These are phyloP conservation scores for Rhododendron henanense DNA, from an alignment of 148 eudicot genomes.

Conservation along the genomic window DNA sequence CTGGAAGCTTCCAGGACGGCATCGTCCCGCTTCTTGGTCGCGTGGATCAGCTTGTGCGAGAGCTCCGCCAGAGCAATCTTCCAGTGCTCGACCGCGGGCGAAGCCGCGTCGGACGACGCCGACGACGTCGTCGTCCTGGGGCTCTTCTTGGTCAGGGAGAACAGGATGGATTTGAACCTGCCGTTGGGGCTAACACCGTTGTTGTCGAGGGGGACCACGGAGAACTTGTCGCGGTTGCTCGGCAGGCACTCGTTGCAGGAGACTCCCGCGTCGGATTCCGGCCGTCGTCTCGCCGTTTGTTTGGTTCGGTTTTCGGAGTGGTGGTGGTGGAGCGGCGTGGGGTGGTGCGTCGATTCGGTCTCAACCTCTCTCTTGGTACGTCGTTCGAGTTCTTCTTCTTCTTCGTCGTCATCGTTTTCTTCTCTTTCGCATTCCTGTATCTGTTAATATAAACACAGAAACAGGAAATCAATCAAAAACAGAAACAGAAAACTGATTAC, in stretches of 20 bases:
- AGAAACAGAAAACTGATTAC: neutral
- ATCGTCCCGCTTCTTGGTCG: slow-evolving; percentile 67
- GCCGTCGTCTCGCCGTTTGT: slow-evolving; percentile 17
- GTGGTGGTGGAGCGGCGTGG: slow-evolving; percentile 49
- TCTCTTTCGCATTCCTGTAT: slow-evolving; percentile 60
- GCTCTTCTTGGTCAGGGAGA: slow-evolving; percentile 46
- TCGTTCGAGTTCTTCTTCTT: slow-evolving; percentile 28
- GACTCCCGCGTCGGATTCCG: slow-evolving; percentile 23
- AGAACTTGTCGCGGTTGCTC: slow-evolving; percentile 50
- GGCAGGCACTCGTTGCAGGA: slow-evolving; percentile 88
- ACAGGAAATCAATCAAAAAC: neutral
- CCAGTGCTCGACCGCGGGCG: slow-evolving; percentile 53
- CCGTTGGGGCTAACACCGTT: slow-evolving; percentile 45
- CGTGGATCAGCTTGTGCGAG: slow-evolving; percentile 62
- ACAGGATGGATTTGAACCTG: slow-evolving; percentile 53
- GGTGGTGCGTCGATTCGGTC: slow-evolving; percentile 27
- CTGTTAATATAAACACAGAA: slow-evolving; percentile 30
- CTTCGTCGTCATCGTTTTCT: slow-evolving; percentile 65
- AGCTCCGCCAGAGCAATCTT: slow-evolving; percentile 60
- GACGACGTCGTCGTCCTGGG: slow-evolving; percentile 37
- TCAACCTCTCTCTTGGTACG: slow-evolving; percentile 12
- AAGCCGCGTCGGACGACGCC: neutral
- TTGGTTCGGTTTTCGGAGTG: slow-evolving; percentile 12
- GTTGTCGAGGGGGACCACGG: slow-evolving; percentile 56
- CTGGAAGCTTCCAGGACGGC: slow-evolving; percentile 71